Base-by-base conservation (phyloP, 2,329 filamentous ascomycete species). In the Claviceps arundinis region DNA sequence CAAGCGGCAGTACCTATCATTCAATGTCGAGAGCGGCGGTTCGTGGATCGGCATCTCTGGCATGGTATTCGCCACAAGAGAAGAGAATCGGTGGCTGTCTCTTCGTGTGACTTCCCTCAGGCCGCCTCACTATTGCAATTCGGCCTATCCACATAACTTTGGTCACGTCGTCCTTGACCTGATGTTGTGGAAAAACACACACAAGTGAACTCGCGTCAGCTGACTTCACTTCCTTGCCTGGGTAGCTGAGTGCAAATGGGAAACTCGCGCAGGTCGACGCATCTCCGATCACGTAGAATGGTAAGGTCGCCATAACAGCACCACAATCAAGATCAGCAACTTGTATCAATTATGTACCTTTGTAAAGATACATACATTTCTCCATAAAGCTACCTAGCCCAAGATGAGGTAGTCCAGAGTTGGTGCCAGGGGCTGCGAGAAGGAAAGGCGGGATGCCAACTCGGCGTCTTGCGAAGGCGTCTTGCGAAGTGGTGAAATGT, bases 81-180 rank as follows among this genome's bases (percentile, higher is more conserved):
- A 14, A 43, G 11, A 30, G 19, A 22, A 37, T 13, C 16, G 34
- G 30, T 14, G 49, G 9, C 48, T 30, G 30, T 5, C 4, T 16
- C 38, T 43, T 43, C 38, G 24, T 13, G 38, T 22, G 30, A 26
- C 11, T 14, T 30, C 5, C 6, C 17, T 42, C 38, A 30, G 7
- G 17, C 42, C 45, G 38, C 14, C 17, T 37, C 34, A 41, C 17
- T 34, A n/a, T 24, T 19, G 37, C 26, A 16, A 37, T 48, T 7
- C 9, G 26, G 3, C 37, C 42, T 19, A 17, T 68, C 69, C 84
- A 90, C 85, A 90, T 89, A 73, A 95, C 87, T 73, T 87, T 91
- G 63, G 86, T 89, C 69, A 90, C 82, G 73, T 90, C 87, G 74
- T 90, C 87, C 76, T 91, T 87, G 72, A 89, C 85, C 87, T 91